Conservation (phyloP, 768 basidiomycete species). For the Hemileccinum impolitum region DNA sequence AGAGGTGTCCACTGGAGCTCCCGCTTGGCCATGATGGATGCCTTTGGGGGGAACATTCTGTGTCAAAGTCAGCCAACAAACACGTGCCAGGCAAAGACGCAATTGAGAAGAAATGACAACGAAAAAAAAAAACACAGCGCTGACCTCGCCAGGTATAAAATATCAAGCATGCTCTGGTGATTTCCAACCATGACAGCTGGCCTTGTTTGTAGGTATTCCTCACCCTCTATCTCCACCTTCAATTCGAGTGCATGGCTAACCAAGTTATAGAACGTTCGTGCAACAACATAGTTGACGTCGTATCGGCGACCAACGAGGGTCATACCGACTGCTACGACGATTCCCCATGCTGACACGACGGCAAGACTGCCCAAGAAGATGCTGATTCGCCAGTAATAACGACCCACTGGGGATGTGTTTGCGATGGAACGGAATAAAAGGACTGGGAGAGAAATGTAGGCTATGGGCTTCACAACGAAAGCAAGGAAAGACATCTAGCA, state of each 20-base stretch:
- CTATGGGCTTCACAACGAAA: slow-evolving; percentile 63
- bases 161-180: slow-evolving; percentile 92
- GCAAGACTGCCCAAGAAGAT: slow-evolving; percentile 71
- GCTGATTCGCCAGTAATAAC: slow-evolving; percentile 72
- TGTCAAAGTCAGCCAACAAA: slow-evolving; percentile 5
- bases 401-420: slow-evolving; percentile 49
- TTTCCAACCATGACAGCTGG: slow-evolving; percentile 82
- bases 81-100: slow-evolving; percentile 2
- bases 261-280: slow-evolving; percentile 74
- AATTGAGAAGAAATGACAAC: slow-evolving; percentile 9
- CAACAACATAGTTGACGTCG: slow-evolving; percentile 82
- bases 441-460: slow-evolving; percentile 72
- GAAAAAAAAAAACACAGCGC: slow-evolving; percentile 25
- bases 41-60: slow-evolving; percentile 77
- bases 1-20: slow-evolving; percentile 84
- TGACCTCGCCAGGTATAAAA: slow-evolving; percentile 77
- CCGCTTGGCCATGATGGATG: slow-evolving; percentile 92
- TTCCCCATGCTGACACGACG: slow-evolving; percentile 68
- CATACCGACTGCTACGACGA: slow-evolving; percentile 64
- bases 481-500: slow-evolving; percentile 60
- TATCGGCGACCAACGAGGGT: slow-evolving; percentile 63
- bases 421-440: slow-evolving; percentile 62
- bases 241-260: slow-evolving; percentile 64
- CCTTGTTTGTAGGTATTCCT: slow-evolving; percentile 68
- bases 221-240: slow-evolving; percentile 76